Conservation (phyloP, 257 asterid genomes). For the Lycium ferocissimum region DNA sequence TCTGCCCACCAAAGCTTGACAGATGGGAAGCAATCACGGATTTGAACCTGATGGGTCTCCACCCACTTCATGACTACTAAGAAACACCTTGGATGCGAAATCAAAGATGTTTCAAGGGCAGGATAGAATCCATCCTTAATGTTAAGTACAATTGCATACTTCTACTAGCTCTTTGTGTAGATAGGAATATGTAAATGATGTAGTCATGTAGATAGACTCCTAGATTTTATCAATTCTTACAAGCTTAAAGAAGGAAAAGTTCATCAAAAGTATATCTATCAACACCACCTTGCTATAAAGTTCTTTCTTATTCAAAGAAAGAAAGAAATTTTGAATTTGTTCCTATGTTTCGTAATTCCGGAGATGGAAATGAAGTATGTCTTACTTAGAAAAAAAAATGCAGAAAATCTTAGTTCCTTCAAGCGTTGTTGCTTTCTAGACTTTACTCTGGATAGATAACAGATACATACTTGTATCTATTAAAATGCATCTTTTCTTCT, state of each 20-base stretch:
- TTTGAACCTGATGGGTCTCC: not conserved
- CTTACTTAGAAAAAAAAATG: not conserved
- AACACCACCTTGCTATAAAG: not conserved
- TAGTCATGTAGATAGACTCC: not conserved
- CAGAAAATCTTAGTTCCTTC: slow-evolving; percentile 3
- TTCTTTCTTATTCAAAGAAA: not conserved
- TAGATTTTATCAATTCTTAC: not conserved
- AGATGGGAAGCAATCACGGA: not conserved
- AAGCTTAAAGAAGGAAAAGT: not conserved
- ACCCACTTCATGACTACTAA: not conserved
- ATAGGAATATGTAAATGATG: not conserved
- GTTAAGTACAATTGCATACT: not conserved
- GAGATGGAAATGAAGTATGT: not conserved
- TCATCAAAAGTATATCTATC: not conserved
- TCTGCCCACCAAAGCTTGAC: not conserved
- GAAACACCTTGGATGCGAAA: not conserved
- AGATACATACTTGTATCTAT: not conserved
- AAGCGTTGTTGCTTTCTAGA: not conserved
- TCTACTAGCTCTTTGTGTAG: not conserved
- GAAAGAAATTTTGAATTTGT: not conserved
- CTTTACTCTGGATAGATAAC: not conserved
- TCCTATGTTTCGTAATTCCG: not conserved
- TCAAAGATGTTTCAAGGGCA: not conserved
- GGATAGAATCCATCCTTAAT: not conserved
- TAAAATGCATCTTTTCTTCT: not conserved